These are phyloP conservation scores for Urostyla sp. DNA, from an alignment of 73 alveolate species.

Conservation along the genomic window DNA sequence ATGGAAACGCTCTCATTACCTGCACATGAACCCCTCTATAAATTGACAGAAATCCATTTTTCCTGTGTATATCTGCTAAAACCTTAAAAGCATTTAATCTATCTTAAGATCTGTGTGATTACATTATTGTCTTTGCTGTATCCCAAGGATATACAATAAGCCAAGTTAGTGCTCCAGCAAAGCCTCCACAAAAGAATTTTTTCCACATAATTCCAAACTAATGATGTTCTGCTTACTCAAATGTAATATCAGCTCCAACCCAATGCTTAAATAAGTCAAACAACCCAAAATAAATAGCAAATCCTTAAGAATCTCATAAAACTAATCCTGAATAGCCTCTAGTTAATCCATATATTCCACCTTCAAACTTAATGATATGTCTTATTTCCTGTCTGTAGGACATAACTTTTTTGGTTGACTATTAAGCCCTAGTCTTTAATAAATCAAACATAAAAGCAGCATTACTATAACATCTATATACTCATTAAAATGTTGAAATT, in stretches of 20 bases:
- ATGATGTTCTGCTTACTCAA: background rate
- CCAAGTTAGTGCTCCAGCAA: conserved; percentile 49
- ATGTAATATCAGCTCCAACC: background rate
- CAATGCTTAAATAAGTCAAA: background rate
- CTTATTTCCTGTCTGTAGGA: conserved; percentile 51
- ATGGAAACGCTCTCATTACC: conserved; percentile 53
- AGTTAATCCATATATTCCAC: conserved; percentile 18
- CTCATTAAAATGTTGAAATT: background rate
- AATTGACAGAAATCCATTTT: background rate
- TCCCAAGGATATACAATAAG: conserved; percentile 42
- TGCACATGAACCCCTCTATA: conserved; percentile 52
- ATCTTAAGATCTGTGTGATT: conserved; percentile 4
- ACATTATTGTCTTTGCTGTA: conserved; percentile 4
- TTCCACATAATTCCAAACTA: background rate
- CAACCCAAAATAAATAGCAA: conserved; percentile 34
- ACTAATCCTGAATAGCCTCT: conserved; percentile 32
- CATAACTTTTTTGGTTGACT: background rate
- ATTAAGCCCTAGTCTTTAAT: conserved; percentile 52
- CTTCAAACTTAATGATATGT: conserved; percentile 27
- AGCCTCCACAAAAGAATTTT: conserved; percentile 39
- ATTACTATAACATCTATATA: conserved; percentile 9
- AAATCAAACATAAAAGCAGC: conserved; percentile 34
- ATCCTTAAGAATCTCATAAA: conserved; percentile 45
- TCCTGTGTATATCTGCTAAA: background rate
- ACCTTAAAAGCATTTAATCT: background rate